Percentiles rank a stretch among this genome's conserved stretches.
These are phyloP conservation scores for Sugiyamaella grinbergsii DNA, from an alignment of 1,139 yeast genomes.

Conservation along the genomic window DNA sequence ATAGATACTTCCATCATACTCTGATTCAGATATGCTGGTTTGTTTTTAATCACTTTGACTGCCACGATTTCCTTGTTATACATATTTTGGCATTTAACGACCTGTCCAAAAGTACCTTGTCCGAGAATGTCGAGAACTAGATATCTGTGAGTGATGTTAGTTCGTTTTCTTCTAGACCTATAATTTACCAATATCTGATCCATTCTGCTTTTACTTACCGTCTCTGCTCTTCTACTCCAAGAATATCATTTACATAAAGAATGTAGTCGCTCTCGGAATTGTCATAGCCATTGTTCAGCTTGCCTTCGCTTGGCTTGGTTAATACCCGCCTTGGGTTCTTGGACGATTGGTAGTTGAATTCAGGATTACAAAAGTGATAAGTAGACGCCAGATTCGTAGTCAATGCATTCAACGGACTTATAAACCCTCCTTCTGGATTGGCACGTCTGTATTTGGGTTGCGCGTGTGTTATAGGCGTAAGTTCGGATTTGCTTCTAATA, in stretches of 20 bases:
- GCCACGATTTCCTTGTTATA: conserved; percentile 88
- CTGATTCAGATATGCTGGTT: conserved; percentile 89
- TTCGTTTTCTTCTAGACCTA: too few species aligned
- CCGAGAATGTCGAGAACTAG: conserved; percentile 89
- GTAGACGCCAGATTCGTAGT: conserved; percentile 79
- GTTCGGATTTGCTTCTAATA: conserved; percentile 53
- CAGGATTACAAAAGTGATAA: conserved; percentile 83
- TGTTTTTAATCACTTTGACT: conserved; percentile 90
- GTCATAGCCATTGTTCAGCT: conserved; percentile 79
- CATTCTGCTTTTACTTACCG: conserved; percentile 15
- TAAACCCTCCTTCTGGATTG: conserved; percentile 71
- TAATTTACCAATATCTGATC: too few species aligned
- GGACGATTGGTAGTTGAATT: conserved; percentile 78
- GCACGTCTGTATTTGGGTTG: conserved; percentile 83
- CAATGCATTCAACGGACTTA: conserved; percentile 84
- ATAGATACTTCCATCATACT: conserved; percentile 88
- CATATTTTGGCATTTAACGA: conserved; percentile 93
- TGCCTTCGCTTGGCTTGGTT: conserved; percentile 90
- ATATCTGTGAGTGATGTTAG: conserved; percentile 59
- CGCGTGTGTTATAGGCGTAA: conserved; percentile 62
- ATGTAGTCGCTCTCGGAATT: conserved; percentile 90
- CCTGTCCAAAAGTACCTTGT: conserved; percentile 98
- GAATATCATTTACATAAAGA: conserved; percentile 86
- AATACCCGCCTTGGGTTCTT: conserved; percentile 89
- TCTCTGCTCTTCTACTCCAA: conserved; percentile 85